A percentile compares a stretch with the other conserved stretches of the same genome.
Evolutionary conservation across 2,329 filamentous ascomycete genomes (phyloP).

Genomic region (Fusarium goolgardi): DNA sequence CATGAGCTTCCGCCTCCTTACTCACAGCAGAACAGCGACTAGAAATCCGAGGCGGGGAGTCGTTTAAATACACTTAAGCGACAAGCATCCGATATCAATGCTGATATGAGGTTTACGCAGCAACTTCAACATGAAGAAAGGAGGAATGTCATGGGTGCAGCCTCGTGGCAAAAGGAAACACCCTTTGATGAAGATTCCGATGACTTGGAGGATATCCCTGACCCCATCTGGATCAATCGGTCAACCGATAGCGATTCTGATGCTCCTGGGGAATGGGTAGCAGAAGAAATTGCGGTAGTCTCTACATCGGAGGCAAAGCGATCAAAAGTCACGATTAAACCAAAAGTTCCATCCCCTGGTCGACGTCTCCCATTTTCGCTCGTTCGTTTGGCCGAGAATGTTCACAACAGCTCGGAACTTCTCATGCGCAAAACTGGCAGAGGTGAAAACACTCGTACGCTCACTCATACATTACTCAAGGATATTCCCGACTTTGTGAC

Average conservation of each 20-base stretch:
- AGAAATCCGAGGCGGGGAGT: conserved; percentile 18
- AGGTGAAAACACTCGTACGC: too few relatives aligned
- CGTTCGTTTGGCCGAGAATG: background rate
- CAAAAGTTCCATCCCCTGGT: background rate
- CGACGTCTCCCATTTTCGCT: too few relatives aligned
- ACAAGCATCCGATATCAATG: background rate
- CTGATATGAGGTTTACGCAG: background rate
- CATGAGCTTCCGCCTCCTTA: conserved; percentile 37
- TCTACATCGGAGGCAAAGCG: conserved; percentile 5
- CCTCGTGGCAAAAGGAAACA: background rate
- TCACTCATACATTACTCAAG: background rate
- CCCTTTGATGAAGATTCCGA: background rate
- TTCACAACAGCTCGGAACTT: background rate
- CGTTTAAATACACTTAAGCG: background rate
- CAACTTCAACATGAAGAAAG: background rate
- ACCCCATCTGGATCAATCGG: background rate
- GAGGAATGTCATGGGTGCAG: background rate
- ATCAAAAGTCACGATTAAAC: background rate
- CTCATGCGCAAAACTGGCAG: background rate
- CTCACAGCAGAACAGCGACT: conserved; percentile 27
- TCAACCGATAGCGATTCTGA: background rate
- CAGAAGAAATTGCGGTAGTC: background rate
- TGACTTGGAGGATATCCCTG: background rate
- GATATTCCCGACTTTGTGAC: background rate
- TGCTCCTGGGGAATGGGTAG: background rate